phyloP scores from a whole-genome alignment of 352 stramenopile genomes.

The Phytophthora crassamura region DNA sequence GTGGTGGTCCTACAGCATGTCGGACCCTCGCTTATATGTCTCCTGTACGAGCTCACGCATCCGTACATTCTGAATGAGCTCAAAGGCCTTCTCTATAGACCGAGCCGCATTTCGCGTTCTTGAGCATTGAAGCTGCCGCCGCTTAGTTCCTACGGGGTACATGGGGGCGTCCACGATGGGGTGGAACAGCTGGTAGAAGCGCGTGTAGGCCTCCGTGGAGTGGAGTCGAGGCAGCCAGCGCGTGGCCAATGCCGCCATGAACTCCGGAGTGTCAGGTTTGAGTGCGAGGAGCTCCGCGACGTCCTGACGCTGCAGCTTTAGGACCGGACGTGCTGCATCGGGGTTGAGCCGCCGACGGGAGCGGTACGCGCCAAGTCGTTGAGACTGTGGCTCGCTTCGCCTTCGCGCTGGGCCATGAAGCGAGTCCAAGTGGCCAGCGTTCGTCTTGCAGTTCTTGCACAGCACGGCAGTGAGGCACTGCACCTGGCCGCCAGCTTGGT shows the following conservation, averaged over 20 bases:
- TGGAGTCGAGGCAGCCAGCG: conserved; percentile 26
- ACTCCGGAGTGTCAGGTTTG: conserved; percentile 28
- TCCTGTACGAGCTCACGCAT: conserved; percentile 50
- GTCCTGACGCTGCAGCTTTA: conserved; percentile 31
- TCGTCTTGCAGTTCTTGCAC: conserved; percentile 67
- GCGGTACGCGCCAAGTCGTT: conserved; percentile 15
- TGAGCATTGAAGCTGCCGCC: conserved; percentile 84
- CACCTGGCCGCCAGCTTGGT: conserved; percentile 21
- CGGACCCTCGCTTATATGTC: conserved; percentile 48
- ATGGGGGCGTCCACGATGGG: conserved; percentile 21
- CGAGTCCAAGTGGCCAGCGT: conserved; percentile 26
- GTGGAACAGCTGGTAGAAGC: conserved; percentile 42
- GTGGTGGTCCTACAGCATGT: conserved; percentile 46
- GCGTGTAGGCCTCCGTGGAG: conserved; percentile 25
- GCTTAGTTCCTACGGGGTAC: too few species aligned
- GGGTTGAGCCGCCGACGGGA: neutral
- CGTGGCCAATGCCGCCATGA: conserved; percentile 30
- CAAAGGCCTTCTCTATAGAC: conserved; percentile 77
- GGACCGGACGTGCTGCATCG: neutral
- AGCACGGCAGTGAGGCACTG: conserved; percentile 41
- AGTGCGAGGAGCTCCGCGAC: conserved; percentile 23
- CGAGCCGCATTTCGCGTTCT: conserved; percentile 67
- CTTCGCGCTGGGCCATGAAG: conserved; percentile 27
- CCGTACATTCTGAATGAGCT: conserved; percentile 60
- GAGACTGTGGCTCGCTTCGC: conserved; percentile 9